phyloP scores from a whole-genome alignment of 495 filamentous ascomycete genomes.

The Aspergillus heteromorphus region DNA sequence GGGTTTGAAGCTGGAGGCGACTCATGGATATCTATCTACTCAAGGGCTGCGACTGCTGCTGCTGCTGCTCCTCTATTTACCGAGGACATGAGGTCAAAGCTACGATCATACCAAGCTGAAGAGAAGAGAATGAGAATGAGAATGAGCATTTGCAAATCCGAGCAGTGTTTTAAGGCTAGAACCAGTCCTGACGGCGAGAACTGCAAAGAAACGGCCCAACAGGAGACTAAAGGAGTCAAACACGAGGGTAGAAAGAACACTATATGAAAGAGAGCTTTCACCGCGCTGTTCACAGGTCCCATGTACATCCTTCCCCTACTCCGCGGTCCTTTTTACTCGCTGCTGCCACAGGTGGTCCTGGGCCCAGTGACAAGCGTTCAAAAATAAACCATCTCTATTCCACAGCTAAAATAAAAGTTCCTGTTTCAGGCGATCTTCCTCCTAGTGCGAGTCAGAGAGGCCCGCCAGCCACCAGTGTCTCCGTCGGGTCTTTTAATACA shows the following conservation, averaged over 20 bases:
- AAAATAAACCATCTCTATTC: conserved; percentile 40
- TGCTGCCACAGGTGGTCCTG: conserved; percentile 12
- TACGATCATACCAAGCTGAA: no score
- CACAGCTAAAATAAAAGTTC: conserved; percentile 43
- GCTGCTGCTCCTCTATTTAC: no score
- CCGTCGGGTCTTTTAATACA: conserved; percentile 47
- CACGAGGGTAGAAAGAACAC: conserved; percentile 18
- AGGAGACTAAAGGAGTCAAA: conserved; percentile 18
- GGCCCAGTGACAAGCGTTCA: conserved; percentile 21
- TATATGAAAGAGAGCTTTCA: conserved; percentile 26
- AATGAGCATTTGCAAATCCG: background rate
- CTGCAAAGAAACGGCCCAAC: conserved; percentile 12
- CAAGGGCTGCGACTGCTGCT: no score
- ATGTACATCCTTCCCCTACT: conserved; percentile 18
- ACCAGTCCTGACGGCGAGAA: conserved; percentile 4
- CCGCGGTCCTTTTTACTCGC: conserved; percentile 5
- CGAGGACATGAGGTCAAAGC: no score
- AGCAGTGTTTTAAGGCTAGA: conserved; percentile 5
- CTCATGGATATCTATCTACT: no score
- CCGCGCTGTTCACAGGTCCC: conserved; percentile 19
- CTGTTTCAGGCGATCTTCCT: conserved; percentile 46
- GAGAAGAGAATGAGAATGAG: conserved; percentile 6
- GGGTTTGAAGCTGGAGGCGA: no score
- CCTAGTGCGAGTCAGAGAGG: conserved; percentile 45
- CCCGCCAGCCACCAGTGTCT: conserved; percentile 40